A percentile compares a stretch with the other conserved stretches of the same genome.
These are phyloP conservation scores for Myxozyma melibiosi DNA, from an alignment of 805 yeast species.

Conservation along the genomic window DNA sequence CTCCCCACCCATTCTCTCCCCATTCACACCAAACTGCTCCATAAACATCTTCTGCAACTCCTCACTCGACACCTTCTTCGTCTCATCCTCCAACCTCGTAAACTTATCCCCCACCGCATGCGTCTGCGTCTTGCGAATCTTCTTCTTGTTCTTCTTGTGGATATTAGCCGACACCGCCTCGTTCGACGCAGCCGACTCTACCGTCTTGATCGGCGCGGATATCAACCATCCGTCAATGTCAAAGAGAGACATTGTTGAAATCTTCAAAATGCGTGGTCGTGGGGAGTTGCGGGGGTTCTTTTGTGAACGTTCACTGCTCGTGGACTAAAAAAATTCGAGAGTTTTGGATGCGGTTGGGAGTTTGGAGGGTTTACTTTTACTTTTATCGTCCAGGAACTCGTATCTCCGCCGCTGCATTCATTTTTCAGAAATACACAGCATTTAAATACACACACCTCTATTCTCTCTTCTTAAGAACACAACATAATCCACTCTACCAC, in stretches of 20 bases:
- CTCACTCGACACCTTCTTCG: slow-evolving; percentile 19
- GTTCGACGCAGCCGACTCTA: neutral
- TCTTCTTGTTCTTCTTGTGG: slow-evolving; percentile 2
- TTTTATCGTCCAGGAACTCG: too few relatives aligned
- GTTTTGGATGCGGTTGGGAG: too few relatives aligned
- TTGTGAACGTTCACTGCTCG: too few relatives aligned
- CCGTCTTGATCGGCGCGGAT: slow-evolving; percentile 4
- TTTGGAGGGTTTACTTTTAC: too few relatives aligned
- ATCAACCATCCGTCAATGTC: slow-evolving; percentile 30
- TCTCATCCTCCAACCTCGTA: neutral
- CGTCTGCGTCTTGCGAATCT: neutral
- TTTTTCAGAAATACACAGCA: too few relatives aligned
- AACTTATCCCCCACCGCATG: neutral
- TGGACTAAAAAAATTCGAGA: too few relatives aligned
- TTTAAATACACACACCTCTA: too few relatives aligned
- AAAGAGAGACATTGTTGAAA: slow-evolving; percentile 25
- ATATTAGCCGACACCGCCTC: neutral
- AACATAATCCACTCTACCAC: too few relatives aligned
- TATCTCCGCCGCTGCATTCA: too few relatives aligned
- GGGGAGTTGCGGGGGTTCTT: too few relatives aligned
- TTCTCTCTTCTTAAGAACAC: too few relatives aligned
- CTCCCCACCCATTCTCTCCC: neutral
- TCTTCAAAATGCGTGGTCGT: too few relatives aligned
- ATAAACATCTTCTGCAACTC: slow-evolving; percentile 27
- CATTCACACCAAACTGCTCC: slow-evolving; percentile 8